These are phyloP conservation scores for Mycena haematopus DNA, from an alignment of 768 basidiomycete genomes.

Conservation along the genomic window DNA sequence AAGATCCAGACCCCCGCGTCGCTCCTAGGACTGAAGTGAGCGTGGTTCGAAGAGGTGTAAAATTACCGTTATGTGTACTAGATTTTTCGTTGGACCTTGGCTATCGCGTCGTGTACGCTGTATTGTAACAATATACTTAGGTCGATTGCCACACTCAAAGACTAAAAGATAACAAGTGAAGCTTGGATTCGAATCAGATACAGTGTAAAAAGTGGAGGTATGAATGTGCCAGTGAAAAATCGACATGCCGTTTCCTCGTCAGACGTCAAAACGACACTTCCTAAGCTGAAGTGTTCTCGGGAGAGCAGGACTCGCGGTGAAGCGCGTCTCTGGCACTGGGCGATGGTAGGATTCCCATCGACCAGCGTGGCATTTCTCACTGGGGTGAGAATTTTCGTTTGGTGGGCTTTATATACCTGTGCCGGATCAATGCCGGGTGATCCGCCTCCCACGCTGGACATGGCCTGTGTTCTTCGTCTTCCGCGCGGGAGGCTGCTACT, in stretches of 20 bases:
- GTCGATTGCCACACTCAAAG: too few relatives aligned
- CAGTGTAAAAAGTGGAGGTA: too few relatives aligned
- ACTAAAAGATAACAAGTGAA: conserved; percentile 2
- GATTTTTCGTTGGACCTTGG: conserved; percentile 7
- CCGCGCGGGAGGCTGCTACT: conserved; percentile 33
- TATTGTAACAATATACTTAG: background rate
- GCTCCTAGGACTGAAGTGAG: background rate
- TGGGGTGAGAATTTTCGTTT: too few relatives aligned
- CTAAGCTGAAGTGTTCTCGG: conserved; percentile 29
- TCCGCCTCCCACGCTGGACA: too few relatives aligned
- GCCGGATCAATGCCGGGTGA: too few relatives aligned
- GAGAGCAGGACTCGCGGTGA: conserved; percentile 24
- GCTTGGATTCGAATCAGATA: conserved; percentile 9
- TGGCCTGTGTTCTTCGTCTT: background rate
- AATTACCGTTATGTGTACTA: too few relatives aligned
- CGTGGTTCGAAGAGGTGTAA: too few relatives aligned
- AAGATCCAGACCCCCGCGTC: conserved; percentile 42
- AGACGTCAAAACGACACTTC: conserved; percentile 32
- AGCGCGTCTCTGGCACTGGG: conserved; percentile 30
- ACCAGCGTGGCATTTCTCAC: conserved; percentile 30
- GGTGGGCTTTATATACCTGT: background rate
- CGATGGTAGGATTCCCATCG: conserved; percentile 21
- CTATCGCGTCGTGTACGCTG: too few relatives aligned
- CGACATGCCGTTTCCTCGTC: conserved; percentile 31
- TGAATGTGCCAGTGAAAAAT: conserved; percentile 29